Percentiles rank a stretch among this genome's conserved stretches.
phyloP scores from a whole-genome alignment of 164 flowering plant species.

The Protea cynaroides region DNA sequence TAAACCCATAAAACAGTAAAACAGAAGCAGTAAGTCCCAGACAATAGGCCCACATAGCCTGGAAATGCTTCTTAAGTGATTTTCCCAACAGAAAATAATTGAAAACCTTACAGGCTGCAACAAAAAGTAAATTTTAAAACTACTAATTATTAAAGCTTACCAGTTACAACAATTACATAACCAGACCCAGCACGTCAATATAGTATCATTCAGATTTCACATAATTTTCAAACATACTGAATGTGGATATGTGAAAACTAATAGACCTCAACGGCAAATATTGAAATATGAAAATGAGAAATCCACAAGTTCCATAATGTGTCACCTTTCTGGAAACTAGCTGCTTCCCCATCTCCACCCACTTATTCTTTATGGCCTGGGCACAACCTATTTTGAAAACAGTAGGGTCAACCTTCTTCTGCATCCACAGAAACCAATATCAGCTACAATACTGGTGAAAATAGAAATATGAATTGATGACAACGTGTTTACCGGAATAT shows the following conservation, averaged over 20 bases:
- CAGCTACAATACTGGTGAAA: background rate
- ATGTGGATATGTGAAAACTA: too few species aligned
- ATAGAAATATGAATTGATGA: background rate
- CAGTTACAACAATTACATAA: too few species aligned
- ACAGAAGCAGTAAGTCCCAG: background rate
- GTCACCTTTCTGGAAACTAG: constrained; percentile 67
- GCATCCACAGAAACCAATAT: constrained; percentile 23
- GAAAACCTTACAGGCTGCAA: background rate
- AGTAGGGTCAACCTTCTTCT: constrained; percentile 58
- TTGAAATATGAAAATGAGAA: background rate
- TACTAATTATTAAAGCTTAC: too few species aligned
- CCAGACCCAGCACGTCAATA: background rate
- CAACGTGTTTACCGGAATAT: background rate
- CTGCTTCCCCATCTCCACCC: constrained; percentile 78
- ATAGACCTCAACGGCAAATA: background rate
- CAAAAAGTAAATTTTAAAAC: too few species aligned
- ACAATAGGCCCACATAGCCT: background rate
- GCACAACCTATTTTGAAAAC: constrained; percentile 58
- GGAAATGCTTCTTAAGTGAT: background rate
- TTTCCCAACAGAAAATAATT: too few species aligned
- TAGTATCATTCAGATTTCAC: too few species aligned
- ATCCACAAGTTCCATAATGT: background rate
- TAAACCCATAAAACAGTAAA: background rate
- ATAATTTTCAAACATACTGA: too few species aligned
- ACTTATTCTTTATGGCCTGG: constrained; percentile 78